Conservation (phyloP, 2,329 filamentous ascomycete genomes). For the Chrysoporthe deuterocubensis region DNA sequence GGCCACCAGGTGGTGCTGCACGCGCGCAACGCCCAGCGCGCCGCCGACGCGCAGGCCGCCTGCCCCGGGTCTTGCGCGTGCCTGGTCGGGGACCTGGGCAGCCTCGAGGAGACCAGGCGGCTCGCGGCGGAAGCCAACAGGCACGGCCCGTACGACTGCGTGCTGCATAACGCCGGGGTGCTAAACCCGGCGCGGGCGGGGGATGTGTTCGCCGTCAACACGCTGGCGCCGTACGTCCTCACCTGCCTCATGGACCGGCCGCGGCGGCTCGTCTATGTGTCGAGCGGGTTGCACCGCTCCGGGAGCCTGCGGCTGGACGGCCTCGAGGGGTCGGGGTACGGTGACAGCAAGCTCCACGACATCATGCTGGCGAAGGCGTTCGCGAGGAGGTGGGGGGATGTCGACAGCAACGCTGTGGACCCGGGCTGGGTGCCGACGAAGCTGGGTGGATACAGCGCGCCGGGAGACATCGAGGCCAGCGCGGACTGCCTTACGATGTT, state of each 20-base stretch:
- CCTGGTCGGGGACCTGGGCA: constrained; percentile 57
- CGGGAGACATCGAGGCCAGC: constrained; percentile 51
- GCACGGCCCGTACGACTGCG: constrained; percentile 54
- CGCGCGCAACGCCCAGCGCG: constrained; percentile 58
- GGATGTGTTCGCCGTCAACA: constrained; percentile 59
- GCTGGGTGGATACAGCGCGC: constrained; percentile 54
- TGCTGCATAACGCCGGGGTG: constrained; percentile 62
- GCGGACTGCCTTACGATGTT: constrained; percentile 53
- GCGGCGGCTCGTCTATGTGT: constrained; percentile 55
- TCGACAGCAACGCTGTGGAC: constrained; percentile 52
- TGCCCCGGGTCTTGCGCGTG: constrained; percentile 55
- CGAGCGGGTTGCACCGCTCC: constrained; percentile 53
- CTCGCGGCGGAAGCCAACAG: constrained; percentile 56
- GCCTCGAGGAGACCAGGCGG: constrained; percentile 52
- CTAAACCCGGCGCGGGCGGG: constrained; percentile 45
- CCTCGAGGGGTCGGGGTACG: constrained; percentile 46
- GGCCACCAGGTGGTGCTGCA: constrained; percentile 62
- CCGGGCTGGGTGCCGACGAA: constrained; percentile 61
- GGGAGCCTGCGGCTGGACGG: constrained; percentile 54
- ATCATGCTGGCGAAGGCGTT: constrained; percentile 60
- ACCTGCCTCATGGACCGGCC: constrained; percentile 54
- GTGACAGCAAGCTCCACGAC: constrained; percentile 60
- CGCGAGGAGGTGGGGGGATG: constrained; percentile 45
- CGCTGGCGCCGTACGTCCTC: constrained; percentile 60
- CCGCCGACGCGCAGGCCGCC: constrained; percentile 49